Evolutionary conservation across 2,329 filamentous ascomycete genomes (phyloP).

Genomic region (Monosporascus sp.): DNA sequence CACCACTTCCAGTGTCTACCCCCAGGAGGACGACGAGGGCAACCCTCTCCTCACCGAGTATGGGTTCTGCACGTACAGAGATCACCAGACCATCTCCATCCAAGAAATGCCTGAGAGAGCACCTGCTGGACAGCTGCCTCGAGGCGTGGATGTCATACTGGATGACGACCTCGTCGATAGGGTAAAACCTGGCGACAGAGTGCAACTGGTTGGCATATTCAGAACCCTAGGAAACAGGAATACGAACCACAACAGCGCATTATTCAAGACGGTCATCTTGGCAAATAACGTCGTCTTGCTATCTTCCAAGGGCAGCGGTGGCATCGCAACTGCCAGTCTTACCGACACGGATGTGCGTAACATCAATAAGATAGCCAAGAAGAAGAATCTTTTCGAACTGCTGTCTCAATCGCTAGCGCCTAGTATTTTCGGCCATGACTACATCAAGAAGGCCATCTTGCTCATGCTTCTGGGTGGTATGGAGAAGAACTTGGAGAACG

Average conservation of each 20-base stretch:
- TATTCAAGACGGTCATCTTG: conserved; percentile 90
- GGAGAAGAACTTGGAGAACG: conserved; percentile 98
- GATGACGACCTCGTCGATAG: conserved; percentile 95
- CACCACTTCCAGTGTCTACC: conserved; percentile 87
- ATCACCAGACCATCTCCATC: conserved; percentile 96
- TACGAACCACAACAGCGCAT: conserved; percentile 79
- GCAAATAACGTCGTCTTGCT: conserved; percentile 94
- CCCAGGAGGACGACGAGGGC: conserved; percentile 86
- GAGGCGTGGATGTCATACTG: conserved; percentile 91
- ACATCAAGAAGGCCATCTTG: conserved; percentile 96
- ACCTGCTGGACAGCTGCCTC: conserved; percentile 88
- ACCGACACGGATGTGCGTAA: conserved; percentile 97
- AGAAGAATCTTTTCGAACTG: conserved; percentile 86
- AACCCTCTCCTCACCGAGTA: conserved; percentile 94
- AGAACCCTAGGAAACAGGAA: conserved; percentile 92
- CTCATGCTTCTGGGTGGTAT: conserved; percentile 92
- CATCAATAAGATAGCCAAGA: conserved; percentile 96
- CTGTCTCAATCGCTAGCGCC: conserved; percentile 91
- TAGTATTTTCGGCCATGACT: conserved; percentile 93
- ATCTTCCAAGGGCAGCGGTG: conserved; percentile 92
- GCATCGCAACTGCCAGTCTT: conserved; percentile 84
- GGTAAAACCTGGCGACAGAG: conserved; percentile 91
- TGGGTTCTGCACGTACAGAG: conserved; percentile 89
- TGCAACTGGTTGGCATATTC: conserved; percentile 96
- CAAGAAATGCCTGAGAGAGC: conserved; percentile 99